phyloP scores from a whole-genome alignment of 768 basidiomycete species.

The Lentinus brumalis region DNA sequence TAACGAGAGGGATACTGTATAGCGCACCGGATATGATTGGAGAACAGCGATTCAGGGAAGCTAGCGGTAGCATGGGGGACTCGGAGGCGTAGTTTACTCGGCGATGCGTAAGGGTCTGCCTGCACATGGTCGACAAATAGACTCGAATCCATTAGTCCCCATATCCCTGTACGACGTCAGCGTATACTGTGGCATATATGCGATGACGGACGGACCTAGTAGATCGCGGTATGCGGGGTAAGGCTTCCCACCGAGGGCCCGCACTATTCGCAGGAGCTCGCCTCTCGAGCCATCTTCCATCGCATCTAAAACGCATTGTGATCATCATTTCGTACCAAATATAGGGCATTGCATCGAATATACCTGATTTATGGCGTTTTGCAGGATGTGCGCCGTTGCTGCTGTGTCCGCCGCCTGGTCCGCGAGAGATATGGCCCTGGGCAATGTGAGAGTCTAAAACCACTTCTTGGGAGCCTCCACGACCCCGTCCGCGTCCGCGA shows the following conservation, averaged over 20 bases:
- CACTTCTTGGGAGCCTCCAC: background rate
- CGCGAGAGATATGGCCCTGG: too few species aligned
- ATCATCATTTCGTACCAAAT: too few species aligned
- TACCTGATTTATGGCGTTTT: too few species aligned
- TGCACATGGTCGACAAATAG: constrained; percentile 19
- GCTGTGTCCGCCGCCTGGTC: too few species aligned
- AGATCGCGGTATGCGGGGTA: constrained; percentile 21
- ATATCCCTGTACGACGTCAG: background rate
- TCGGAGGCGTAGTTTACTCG: constrained; percentile 15
- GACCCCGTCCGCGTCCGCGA: constrained; percentile 6
- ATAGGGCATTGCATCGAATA: too few species aligned
- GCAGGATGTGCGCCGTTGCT: too few species aligned
- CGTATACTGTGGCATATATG: background rate
- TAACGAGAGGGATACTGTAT: background rate
- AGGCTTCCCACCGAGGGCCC: constrained; percentile 12
- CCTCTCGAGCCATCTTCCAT: background rate
- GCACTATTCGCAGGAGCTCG: background rate
- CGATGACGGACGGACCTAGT: background rate
- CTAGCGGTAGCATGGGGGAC: constrained; percentile 8
- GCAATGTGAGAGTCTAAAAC: too few species aligned
- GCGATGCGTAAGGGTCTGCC: constrained; percentile 21
- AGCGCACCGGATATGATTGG: constrained; percentile 3
- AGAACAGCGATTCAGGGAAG: constrained; percentile 8
- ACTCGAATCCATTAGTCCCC: constrained; percentile 12
- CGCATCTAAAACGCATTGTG: too few species aligned